Evolutionary conservation across 1,284 basidiomycete genomes (phyloP), one percentile per base, ranked within the genome.

Genomic region (Melampsora americana): DNA sequence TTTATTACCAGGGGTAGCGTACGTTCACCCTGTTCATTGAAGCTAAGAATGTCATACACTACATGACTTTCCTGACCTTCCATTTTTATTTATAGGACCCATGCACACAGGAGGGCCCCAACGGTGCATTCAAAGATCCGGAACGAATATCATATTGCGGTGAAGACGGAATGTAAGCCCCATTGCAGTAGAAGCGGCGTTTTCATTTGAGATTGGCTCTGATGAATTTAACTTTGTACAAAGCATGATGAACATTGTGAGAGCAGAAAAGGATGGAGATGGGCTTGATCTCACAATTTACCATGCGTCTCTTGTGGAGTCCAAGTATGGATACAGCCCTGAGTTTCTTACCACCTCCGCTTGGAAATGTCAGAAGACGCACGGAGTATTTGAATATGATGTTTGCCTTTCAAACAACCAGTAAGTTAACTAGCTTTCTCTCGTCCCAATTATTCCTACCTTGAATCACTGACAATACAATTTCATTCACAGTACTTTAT

Each of bases 171-270:
- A 69, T 77, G 74, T 77, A n/a, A 77, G 74, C 48, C 4, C n/a
- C 53, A 26, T 20, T 7, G 2, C 3, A 3, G 3, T 44, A 14
- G 42, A 44, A 44, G 42, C 16, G 42, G 32, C 26, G 5, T 62
- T 62, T 9, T 32, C 18, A 30, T 23, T 59, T 59, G 53, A 28
- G n/a, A 16, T 59, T 59, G n/a, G 14, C 7, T 23, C 5, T 28
- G 28, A 28, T 59, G n/a, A 59, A 23, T 59, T n/a, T 23, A 9
- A 23, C n/a, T n/a, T n/a, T n/a, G n/a, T 28, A 35, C 30, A 39
- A 62, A 77, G 74, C 30, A 77, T 77, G 74, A 69, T 77, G 66
- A 69, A 69, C 28, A 77, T 77, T 30, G 74, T 64, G 5, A 64
- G 74, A 66, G 74, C 46, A n/a, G 74, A 77, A 59, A 77, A 62